These are phyloP conservation scores for Rachicladosporium sp. DNA, from an alignment of 2,329 filamentous ascomycete genomes.

Conservation along the genomic window DNA sequence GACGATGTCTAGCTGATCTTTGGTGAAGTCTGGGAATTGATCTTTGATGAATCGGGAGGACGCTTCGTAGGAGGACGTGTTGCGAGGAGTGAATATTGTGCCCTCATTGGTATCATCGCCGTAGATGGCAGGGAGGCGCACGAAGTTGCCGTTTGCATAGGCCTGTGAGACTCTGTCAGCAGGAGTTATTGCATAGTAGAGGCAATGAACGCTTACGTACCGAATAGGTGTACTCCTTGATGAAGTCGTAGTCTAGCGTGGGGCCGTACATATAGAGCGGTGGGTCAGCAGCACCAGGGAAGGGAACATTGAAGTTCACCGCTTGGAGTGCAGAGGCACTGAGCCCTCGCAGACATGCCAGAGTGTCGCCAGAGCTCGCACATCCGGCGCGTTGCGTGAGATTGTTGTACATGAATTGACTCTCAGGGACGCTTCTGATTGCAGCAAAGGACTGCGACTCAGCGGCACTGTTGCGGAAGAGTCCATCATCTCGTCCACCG, in stretches of 20 bases:
- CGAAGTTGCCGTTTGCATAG: conserved; percentile 37
- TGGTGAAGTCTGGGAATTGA: conserved; percentile 45
- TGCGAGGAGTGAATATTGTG: conserved; percentile 44
- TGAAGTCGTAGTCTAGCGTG: conserved; percentile 37
- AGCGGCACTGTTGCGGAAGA: conserved; percentile 41
- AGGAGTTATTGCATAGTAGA: no score
- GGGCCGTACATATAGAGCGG: conserved; percentile 42
- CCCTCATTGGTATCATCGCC: conserved; percentile 52
- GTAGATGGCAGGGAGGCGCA: conserved; percentile 42
- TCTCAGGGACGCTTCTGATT: conserved; percentile 34
- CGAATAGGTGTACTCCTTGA: conserved; percentile 36
- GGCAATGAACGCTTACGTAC: no score
- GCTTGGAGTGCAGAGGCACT: conserved; percentile 33
- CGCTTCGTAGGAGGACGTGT: conserved; percentile 34
- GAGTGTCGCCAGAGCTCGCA: conserved; percentile 24
- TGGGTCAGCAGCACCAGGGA: conserved; percentile 29
- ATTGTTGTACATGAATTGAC: conserved; percentile 41
- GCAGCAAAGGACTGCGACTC: conserved; percentile 42
- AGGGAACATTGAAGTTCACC: conserved; percentile 33
- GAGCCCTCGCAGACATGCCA: conserved; percentile 38
- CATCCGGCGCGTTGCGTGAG: conserved; percentile 38
- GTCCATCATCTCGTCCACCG: conserved; percentile 25
- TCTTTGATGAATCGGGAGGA: conserved; percentile 44
- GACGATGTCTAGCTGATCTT: conserved; percentile 38
- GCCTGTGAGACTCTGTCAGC: conserved; percentile 12